phyloP scores from a whole-genome alignment of 2,329 filamentous ascomycete species.

The Tolypocladium nubicola region DNA sequence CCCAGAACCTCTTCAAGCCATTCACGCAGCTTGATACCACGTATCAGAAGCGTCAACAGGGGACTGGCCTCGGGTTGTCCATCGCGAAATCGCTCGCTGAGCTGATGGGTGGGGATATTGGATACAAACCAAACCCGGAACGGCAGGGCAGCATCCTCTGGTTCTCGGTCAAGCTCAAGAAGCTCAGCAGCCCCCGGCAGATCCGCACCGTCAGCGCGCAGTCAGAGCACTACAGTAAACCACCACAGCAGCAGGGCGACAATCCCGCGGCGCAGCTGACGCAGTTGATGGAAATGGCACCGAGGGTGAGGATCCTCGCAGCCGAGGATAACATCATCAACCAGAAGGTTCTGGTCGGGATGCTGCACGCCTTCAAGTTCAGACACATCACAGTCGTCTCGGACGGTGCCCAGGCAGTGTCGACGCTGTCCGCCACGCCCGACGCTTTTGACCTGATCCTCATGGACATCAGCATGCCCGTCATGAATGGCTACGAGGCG shows the following conservation, averaged over 20 bases:
- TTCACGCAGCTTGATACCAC: conserved; percentile 45
- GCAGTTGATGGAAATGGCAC: conserved; percentile 24
- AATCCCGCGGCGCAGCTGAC: conserved; percentile 5
- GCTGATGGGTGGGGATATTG: conserved; percentile 41
- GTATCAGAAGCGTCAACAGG: conserved; percentile 40
- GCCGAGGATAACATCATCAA: conserved; percentile 33
- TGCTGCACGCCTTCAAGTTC: conserved; percentile 28
- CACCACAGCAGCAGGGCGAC: conserved; percentile 5
- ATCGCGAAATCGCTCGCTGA: conserved; percentile 47
- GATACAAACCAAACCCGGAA: conserved; percentile 30
- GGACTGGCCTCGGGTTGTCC: conserved; percentile 44
- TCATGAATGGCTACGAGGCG: conserved; percentile 2
- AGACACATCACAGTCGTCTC: conserved; percentile 14
- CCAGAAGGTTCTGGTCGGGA: conserved; percentile 26
- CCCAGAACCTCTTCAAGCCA: conserved; percentile 40
- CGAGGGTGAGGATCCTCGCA: conserved; percentile 26
- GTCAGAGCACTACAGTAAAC: conserved; percentile 2
- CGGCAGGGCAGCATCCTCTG: conserved; percentile 39
- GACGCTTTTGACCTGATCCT: conserved; percentile 17
- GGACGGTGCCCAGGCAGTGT: conserved; percentile 9
- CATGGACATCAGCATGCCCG: conserved; percentile 1
- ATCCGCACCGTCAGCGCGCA: conserved; percentile 13
- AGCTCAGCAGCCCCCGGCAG: conserved; percentile 18
- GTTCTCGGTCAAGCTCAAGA: conserved; percentile 34
- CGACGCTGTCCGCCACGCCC: conserved; percentile 19